phyloP scores from a whole-genome alignment of 192 early-diverging fungal species.

The Backusella sp. region DNA sequence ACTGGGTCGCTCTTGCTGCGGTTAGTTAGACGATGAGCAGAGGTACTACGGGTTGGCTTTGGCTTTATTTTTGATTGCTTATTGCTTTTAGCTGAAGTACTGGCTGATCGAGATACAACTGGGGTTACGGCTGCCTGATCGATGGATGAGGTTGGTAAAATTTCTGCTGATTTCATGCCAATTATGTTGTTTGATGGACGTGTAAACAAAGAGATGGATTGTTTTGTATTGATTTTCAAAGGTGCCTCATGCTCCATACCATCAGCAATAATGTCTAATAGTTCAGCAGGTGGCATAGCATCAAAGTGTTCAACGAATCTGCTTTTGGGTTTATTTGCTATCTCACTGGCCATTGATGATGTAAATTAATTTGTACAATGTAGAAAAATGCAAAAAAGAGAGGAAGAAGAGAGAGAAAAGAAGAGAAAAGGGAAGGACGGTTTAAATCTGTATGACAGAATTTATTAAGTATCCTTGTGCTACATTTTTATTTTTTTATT shows the following conservation, averaged over 20 bases:
- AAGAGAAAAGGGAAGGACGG: background rate
- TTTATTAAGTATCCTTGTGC: background rate
- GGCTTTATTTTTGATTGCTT: background rate
- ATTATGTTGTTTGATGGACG: background rate
- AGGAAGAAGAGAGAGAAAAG: background rate
- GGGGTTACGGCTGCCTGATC: background rate
- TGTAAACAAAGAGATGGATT: background rate
- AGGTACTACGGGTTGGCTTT: background rate
- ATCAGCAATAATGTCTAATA: background rate
- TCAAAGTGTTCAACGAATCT: constrained; percentile 3
- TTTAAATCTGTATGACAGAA: background rate
- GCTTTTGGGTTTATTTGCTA: background rate
- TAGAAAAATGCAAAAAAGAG: background rate
- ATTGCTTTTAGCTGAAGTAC: background rate
- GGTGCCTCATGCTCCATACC: background rate
- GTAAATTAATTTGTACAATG: background rate
- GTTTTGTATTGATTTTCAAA: background rate
- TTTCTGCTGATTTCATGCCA: background rate
- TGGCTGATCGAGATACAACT: background rate
- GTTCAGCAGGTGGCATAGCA: background rate
- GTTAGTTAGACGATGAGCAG: background rate
- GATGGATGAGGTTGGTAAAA: background rate
- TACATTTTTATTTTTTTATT: constrained; percentile 4
- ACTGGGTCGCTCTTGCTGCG: background rate
- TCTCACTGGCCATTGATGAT: background rate